These are phyloP conservation scores for Clarireedia hainanense DNA, from an alignment of 2,329 filamentous ascomycete species.

Conservation along the genomic window DNA sequence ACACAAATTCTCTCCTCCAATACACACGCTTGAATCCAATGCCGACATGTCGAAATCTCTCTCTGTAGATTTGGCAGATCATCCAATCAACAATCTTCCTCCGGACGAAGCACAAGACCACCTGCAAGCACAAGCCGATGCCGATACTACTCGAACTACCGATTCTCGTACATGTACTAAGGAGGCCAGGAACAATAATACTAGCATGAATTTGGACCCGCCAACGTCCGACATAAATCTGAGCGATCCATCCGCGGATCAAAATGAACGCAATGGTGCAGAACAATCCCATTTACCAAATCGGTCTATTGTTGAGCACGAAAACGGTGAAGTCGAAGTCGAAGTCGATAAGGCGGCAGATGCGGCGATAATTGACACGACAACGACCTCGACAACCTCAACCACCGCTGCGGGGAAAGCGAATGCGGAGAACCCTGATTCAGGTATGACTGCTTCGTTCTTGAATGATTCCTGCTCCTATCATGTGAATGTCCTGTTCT, in stretches of 20 bases:
- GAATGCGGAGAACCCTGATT: not conserved
- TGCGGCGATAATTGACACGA: not conserved
- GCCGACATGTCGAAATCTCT: slow-evolving; percentile 16
- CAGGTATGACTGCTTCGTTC: not conserved
- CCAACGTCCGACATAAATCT: not conserved
- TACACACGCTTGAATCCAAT: not conserved
- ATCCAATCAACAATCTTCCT: not conserved
- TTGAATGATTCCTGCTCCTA: not conserved
- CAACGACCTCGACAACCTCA: not conserved
- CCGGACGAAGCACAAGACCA: slow-evolving; percentile 12
- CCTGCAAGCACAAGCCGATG: not conserved
- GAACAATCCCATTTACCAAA: not conserved
- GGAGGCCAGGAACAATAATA: not conserved
- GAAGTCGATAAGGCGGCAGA: not conserved
- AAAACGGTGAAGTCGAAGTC: not conserved
- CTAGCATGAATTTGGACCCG: slow-evolving; percentile 13
- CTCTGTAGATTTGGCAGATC: slow-evolving; percentile 11
- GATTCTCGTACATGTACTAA: not conserved
- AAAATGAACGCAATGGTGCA: not conserved
- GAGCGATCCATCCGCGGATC: not conserved
- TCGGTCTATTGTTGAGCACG: not conserved
- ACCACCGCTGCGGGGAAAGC: not conserved
- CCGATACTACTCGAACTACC: not conserved
- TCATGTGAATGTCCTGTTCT: slow-evolving; percentile 1
- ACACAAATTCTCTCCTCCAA: no score